phyloP scores from a whole-genome alignment of 1,139 yeast genomes.

The Diutina catenulata region DNA sequence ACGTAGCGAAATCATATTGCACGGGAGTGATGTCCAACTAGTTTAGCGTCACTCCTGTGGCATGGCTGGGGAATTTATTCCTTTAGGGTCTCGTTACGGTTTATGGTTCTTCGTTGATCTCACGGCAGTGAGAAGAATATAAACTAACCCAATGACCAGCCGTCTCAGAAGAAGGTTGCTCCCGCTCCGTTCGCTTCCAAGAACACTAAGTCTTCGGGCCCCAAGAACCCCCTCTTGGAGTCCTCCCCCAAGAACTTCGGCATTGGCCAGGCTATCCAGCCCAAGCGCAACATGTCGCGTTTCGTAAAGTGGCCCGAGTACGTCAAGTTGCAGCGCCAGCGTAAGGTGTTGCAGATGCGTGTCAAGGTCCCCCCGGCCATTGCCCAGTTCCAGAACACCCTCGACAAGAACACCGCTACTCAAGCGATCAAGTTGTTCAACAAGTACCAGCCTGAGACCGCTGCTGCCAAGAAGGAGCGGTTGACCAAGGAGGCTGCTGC shows the following conservation, averaged over 20 bases:
- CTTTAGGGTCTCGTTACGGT: conserved; percentile 5
- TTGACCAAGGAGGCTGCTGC: conserved; percentile 98
- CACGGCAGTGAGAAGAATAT: conserved; percentile 3
- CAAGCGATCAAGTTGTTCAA: conserved; percentile 92
- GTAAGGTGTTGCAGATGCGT: conserved; percentile 81
- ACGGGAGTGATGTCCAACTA: conserved; percentile 5
- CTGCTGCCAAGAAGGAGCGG: conserved; percentile 97
- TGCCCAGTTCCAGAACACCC: conserved; percentile 88
- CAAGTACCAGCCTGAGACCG: conserved; percentile 98
- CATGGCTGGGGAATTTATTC: background rate
- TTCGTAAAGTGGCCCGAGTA: conserved; percentile 5
- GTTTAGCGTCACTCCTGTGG: conserved; percentile 4
- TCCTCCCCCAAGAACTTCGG: conserved; percentile 5
- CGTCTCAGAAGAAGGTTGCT: conserved; percentile 24
- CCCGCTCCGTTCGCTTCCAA: conserved; percentile 5
- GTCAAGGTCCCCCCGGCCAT: conserved; percentile 98
- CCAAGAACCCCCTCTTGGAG: conserved; percentile 5
- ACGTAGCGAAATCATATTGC: conserved; percentile 3
- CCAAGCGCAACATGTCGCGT: conserved; percentile 2
- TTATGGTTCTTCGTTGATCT: conserved; percentile 5
- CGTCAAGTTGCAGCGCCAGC: conserved; percentile 3
- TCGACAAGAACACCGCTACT: conserved; percentile 97
- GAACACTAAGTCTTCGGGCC: conserved; percentile 2
- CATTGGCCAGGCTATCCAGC: conserved; percentile 3
- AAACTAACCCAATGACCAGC: conserved; percentile 6